Evolutionary conservation across 345 rosid genomes (phyloP).

Genomic region (Melaleuca alternifolia): DNA sequence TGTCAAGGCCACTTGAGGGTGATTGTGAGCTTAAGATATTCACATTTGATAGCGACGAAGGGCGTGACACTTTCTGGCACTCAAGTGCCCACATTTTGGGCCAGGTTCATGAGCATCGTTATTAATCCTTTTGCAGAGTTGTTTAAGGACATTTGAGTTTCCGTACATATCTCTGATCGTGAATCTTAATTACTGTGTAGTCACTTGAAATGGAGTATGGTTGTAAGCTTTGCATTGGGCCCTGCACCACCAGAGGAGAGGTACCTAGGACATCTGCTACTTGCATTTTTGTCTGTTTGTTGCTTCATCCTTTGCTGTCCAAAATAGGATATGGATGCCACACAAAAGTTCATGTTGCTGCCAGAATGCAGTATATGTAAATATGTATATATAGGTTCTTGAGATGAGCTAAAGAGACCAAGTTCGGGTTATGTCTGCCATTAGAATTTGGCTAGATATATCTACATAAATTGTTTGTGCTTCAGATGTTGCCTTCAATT

Average conservation of each 20-base stretch:
- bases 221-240: conserved; percentile 93
- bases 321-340: neutral
- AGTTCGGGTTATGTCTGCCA: neutral
- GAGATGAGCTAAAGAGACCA: neutral
- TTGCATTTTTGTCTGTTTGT: neutral
- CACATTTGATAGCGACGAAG: conserved; percentile 65
- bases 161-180: neutral
- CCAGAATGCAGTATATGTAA: neutral
- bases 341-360: neutral
- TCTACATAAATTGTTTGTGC: neutral
- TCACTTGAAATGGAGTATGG: conserved; percentile 80
- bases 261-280: conserved; percentile 13
- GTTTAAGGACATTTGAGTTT: neutral
- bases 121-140: neutral
- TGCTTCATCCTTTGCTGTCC: neutral
- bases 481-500: neutral
- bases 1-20: conserved; percentile 72
- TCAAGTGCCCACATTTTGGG: conserved; percentile 99
- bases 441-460: neutral
- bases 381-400: neutral
- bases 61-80: conserved; percentile 97
- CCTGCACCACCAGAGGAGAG: conserved; percentile 99
- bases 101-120: conserved; percentile 31
- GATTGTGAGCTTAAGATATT: conserved; percentile 69
- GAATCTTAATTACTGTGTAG: conserved; percentile 17